Evolutionary conservation across 1,284 basidiomycete genomes (phyloP), one percentile per base, ranked within the genome.

Genomic region (Ustilago xerochloae): DNA sequence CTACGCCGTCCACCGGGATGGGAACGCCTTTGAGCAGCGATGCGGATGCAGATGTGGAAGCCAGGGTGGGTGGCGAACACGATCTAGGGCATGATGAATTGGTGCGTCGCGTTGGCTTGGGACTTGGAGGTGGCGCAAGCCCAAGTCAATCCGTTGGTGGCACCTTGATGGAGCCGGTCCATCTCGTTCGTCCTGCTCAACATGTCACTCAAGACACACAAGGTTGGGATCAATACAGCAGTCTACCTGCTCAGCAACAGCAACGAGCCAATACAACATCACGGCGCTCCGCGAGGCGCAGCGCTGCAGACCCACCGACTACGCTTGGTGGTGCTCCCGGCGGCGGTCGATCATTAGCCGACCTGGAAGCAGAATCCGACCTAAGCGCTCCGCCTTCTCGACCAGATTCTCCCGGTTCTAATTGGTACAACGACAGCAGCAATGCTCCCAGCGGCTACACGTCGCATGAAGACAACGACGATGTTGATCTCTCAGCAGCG

Each of bases 11-110:
- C 26, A 75, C 67, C 12, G 73, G 73, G 20, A 24, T 38, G 8
- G 60, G 63, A 7, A 71, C 73, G n/a, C 73, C 68, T 3, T n/a
- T 63, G n/a, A 56, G 50, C 29, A 65, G 55, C 33, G 67, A 63
- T 30, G 26, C 32, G 41, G 63, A 62, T 16, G 30, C 7, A 10
- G 43, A 53, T 6, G n/a, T n/a, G n/a, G n/a, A n/a, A n/a, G n/a
- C n/a, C n/a, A n/a, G n/a, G n/a, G n/a, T n/a, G n/a, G n/a, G n/a
- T n/a, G n/a, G n/a, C n/a, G n/a, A n/a, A n/a, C n/a, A n/a, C n/a
- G 58, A 58, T n/a, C 39, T 64, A 8, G 59, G 50, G 0, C 47
- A 63, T 18, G 61, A 57, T 16, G 67, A 67, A 13, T 32, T 63
- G 9, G 60, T 59, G 16, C 52, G 46, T n/a, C 55, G 57, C 1